phyloP scores from a whole-genome alignment of 345 rosid species.

The Aquilaria yunnanensis region DNA sequence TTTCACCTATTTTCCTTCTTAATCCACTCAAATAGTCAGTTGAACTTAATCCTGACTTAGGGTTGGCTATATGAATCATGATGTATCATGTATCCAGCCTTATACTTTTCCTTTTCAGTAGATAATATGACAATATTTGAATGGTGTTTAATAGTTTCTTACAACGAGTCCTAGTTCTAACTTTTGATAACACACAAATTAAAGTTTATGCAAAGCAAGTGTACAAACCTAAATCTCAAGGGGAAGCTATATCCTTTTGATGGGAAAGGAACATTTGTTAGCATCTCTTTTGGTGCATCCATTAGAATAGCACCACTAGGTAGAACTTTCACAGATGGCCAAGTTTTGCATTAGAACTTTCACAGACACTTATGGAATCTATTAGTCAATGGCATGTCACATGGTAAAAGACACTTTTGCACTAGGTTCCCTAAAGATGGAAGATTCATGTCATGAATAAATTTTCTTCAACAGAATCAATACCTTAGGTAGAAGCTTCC shows the following conservation, averaged over 20 bases:
- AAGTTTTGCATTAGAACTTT: conserved; percentile 50
- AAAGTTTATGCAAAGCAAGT: not conserved
- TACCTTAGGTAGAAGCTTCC: conserved; percentile 69
- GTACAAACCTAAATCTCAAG: conserved; percentile 67
- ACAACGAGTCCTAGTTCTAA: too few species aligned
- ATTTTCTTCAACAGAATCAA: not conserved
- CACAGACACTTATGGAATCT: conserved; percentile 47
- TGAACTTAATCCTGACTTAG: too few species aligned
- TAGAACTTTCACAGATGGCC: conserved; percentile 61
- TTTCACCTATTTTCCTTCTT: too few species aligned
- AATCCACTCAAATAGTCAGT: too few species aligned
- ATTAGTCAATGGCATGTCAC: conserved; percentile 4
- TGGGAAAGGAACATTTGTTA: conserved; percentile 74
- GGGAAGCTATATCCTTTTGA: conserved; percentile 62
- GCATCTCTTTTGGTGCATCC: conserved; percentile 67
- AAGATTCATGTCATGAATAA: conserved; percentile 3
- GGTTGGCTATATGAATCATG: too few species aligned
- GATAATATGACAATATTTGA: too few species aligned
- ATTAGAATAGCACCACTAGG: conserved; percentile 44
- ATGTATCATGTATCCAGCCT: too few species aligned
- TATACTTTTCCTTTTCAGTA: too few species aligned
- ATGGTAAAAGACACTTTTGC: not conserved
- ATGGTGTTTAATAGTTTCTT: too few species aligned
- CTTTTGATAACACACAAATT: too few species aligned
- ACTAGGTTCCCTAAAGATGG: conserved; percentile 1